phyloP scores from a whole-genome alignment of 495 filamentous ascomycete species.

The Aspergillus diversus region DNA sequence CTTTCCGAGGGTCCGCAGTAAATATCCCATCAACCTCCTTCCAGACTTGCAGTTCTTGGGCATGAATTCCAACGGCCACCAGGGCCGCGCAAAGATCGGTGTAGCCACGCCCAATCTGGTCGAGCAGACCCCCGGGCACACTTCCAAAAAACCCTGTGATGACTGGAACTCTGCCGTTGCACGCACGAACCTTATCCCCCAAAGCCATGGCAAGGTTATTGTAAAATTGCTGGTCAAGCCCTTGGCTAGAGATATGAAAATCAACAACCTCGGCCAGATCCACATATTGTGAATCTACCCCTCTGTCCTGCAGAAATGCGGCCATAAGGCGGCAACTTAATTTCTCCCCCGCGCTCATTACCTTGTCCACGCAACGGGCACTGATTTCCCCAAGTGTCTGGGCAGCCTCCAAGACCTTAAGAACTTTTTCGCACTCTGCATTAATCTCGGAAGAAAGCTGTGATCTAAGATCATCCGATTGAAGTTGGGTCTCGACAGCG shows the following conservation, averaged over 20 bases:
- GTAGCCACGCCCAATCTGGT: constrained; percentile 83
- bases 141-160: constrained; percentile 87
- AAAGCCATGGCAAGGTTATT: constrained; percentile 65
- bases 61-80: constrained; percentile 74
- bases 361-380: constrained; percentile 79
- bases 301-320: constrained; percentile 72
- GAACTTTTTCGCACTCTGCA: constrained; percentile 68
- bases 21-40: constrained; percentile 94
- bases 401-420: constrained; percentile 62
- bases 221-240: constrained; percentile 83
- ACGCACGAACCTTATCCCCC: constrained; percentile 67
- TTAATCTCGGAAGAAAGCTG: constrained; percentile 64
- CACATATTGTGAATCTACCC: constrained; percentile 82
- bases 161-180: constrained; percentile 72
- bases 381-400: constrained; percentile 71
- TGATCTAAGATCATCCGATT: constrained; percentile 59
- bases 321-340: constrained; percentile 88
- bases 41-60: constrained; percentile 86
- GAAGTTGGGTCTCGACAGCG: constrained; percentile 66
- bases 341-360: constrained; percentile 93
- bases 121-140: constrained; percentile 78
- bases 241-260: constrained; percentile 56
- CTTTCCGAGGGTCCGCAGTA: constrained; percentile 84
- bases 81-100: constrained; percentile 88
- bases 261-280: constrained; percentile 79